These are phyloP conservation scores for Wallacemonas sp. DNA, from an alignment of 208 protist species.

Conservation along the genomic window DNA sequence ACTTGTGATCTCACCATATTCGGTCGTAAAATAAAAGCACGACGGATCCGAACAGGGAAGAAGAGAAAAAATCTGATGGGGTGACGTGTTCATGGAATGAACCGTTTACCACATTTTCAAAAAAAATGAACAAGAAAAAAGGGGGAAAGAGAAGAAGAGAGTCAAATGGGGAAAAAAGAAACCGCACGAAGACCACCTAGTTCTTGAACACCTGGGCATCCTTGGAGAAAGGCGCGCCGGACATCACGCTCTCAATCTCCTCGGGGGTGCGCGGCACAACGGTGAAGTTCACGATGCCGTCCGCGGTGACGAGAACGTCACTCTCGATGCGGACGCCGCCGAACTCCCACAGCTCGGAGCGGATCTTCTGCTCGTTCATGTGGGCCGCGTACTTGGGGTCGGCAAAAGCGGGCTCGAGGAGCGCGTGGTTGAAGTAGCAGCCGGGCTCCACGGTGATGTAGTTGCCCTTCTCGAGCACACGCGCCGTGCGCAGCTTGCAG, in stretches of 20 bases:
- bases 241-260: slow-evolving; percentile 88
- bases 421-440: slow-evolving; percentile 88
- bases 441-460: slow-evolving; percentile 98
- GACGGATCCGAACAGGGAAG: no score
- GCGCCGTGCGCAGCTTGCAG: slow-evolving; percentile 88
- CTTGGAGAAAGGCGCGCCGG: slow-evolving; percentile 62
- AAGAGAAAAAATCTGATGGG: no score
- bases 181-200: not conserved
- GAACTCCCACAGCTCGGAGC: slow-evolving; percentile 80
- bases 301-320: slow-evolving; percentile 95
- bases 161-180: slow-evolving; percentile 10
- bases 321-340: slow-evolving; percentile 99
- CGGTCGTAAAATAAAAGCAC: no score
- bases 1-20: no score
- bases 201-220: slow-evolving; percentile 73
- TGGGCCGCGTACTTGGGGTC: slow-evolving; percentile 71
- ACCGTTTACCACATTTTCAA: no score
- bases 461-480: slow-evolving; percentile 91
- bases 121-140: slow-evolving; percentile 5
- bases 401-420: slow-evolving; percentile 81
- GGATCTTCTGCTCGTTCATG: slow-evolving; percentile 88
- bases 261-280: slow-evolving; percentile 83
- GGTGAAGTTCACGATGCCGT: slow-evolving; percentile 86
- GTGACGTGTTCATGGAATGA: no score
- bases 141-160: not conserved